These are phyloP conservation scores for Blastocystis sp. DNA, from an alignment of 352 stramenopile species.

Conservation along the genomic window DNA sequence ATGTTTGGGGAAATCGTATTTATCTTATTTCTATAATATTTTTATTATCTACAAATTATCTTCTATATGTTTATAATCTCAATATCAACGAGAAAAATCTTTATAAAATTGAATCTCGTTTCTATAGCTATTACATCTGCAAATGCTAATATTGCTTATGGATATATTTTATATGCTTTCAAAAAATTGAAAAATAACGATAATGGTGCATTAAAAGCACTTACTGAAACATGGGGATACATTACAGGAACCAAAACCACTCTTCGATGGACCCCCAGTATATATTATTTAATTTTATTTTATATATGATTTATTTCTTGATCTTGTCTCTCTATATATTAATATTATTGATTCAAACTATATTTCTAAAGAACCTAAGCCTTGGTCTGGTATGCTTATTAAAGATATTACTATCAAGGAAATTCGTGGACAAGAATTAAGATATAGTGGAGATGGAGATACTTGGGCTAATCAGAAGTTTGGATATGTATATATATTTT, in stretches of 20 bases:
- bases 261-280: neutral
- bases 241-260: constrained; percentile 21
- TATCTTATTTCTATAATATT: no score
- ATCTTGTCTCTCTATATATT: no score
- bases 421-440: constrained; percentile 2
- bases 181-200: constrained; percentile 7
- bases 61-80: no score
- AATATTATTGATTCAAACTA: no score
- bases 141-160: constrained; percentile 20
- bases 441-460: constrained; percentile 14
- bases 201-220: neutral
- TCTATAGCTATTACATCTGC: constrained; percentile 9
- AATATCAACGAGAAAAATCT: no score
- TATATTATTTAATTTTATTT: neutral
- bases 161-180: constrained; percentile 32
- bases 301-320: neutral
- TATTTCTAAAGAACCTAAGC: no score
- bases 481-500: no score
- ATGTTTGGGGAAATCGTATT: constrained; percentile 37
- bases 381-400: constrained; percentile 29
- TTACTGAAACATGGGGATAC: neutral
- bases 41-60: no score
- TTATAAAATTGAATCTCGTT: neutral
- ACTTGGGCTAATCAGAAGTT: neutral
- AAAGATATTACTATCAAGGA: constrained; percentile 17